Base-by-base conservation (phyloP, 768 basidiomycete genomes). In the Tylopilus cervinicoccineus region DNA sequence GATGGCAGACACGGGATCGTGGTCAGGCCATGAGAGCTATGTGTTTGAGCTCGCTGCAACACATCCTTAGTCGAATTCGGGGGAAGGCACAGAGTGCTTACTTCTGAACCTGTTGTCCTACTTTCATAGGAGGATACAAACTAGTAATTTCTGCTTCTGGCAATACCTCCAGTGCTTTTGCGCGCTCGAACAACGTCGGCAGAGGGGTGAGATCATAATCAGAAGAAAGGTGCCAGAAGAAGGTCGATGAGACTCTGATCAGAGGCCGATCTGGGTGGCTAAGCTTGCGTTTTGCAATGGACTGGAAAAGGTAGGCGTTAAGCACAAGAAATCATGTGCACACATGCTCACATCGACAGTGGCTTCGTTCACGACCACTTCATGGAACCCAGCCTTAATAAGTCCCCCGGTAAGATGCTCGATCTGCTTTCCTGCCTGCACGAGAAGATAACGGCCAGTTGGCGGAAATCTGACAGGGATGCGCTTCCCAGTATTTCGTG, bases 371-470 rank as follows among this genome's bases (percentile, higher is more conserved):
- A 94, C 92, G 6, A 92, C 89, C 6, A 98, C 94, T 59, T 98
- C 94, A 57, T 98, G 94, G 63, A 79, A 95, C 5, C 94, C 94
- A 12, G 94, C 94, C 59, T 88, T 88, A 62, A 98, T 83, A 24
- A 94, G 70, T 0, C 94, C 88, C 14, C 86, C 87, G 20, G 76
- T 82, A 36, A 93, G 71, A 66, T 91, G 89, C 63, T 96, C 94
- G 11, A 98, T 78, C 63, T 98, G 94, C 67, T 93, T 95, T 33
- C 94, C 94, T 2, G 93, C 93, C 67, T 98, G 94, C 1, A 98
- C 91, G 13, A 98, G 79, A 28, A 98, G 76, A 62, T 84, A 84
- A 33, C 84, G 79, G 40, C 83, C 83, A 4, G 86, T 88, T 1
- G 78, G 73, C 1, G 93, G 93, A 42, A 98, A 91, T 60, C 77